Evolutionary conservation across 2,329 filamentous ascomycete species (phyloP), one percentile per base, ranked within the genome.

Genomic region (Pezicula rhizophila): DNA sequence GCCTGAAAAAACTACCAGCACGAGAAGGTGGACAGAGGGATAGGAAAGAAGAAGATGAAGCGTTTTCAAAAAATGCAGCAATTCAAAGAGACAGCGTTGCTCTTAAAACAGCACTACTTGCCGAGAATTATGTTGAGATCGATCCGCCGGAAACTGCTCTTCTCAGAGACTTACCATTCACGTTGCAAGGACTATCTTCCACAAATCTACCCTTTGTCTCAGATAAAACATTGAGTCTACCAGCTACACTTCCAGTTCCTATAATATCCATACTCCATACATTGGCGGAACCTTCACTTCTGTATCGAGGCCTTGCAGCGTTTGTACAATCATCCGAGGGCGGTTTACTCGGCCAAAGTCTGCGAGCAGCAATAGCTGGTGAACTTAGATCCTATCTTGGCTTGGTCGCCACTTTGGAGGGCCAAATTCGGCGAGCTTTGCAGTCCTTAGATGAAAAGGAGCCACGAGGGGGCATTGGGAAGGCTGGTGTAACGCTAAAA

Each of bases 401-500:
- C 37, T 74, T 99, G 12, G 89, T 99, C 34, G 92, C 93, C 14
- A 95, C 91, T 0, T 70, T 99, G 6, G 93, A 99, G 69, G 87
- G 84, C 10, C 92, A 99, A 66, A 96, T 97, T 47, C 80, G 92
- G 50, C 78, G 87, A 53, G 90, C 91, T 1, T 70, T 97, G 43
- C 77, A 84, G 5, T 80, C 85, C 7, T 71, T 93, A n/a, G 82
- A 88, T 54, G 81, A 86, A 45, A 72, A 74, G 2, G 79, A 79
- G 4, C 80, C 86, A 2, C 77, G 84, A 42, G 78, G 80, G 40
- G 85, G 85, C 2, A 82, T 95, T 46, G 85, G 89, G 5, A 93
- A 91, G 60, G 85, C 88, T 1, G 90, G 91, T 2, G 92, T 99
- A 12, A 99, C 93, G 0, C 72, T 99, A 45, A 97, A 97, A 67